Evolutionary conservation across 2,329 filamentous ascomycete species (phyloP).

Genomic region (Diaporthe ilicicola): DNA sequence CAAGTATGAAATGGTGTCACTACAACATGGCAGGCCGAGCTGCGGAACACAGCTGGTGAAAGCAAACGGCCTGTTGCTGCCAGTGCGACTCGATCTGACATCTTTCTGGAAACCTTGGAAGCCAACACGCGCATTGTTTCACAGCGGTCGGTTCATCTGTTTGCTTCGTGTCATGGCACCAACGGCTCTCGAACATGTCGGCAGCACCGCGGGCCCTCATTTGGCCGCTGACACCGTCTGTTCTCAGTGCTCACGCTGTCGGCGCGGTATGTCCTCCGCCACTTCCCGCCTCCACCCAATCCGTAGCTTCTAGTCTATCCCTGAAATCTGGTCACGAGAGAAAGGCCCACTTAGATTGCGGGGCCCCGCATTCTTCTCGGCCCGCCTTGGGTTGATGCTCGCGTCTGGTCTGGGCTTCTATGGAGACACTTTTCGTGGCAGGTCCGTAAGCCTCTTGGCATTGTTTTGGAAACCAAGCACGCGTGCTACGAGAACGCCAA

Average conservation of each 20-base stretch:
- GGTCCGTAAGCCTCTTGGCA: background rate
- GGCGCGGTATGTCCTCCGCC: background rate
- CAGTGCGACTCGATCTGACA: conserved; percentile 9
- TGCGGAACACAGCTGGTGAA: background rate
- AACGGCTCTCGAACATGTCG: background rate
- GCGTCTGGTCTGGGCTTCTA: background rate
- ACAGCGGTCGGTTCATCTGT: background rate
- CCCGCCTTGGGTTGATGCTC: background rate
- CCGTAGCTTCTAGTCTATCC: conserved; percentile 4
- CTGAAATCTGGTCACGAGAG: background rate
- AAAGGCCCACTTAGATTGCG: conserved; percentile 15
- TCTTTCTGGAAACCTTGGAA: conserved; percentile 13
- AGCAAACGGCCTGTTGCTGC: background rate
- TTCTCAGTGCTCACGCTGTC: background rate
- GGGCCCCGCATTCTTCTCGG: conserved; percentile 18
- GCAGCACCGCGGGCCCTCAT: conserved; percentile 9
- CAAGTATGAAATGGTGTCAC: background rate
- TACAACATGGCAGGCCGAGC: conserved; percentile 7
- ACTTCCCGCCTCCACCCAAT: conserved; percentile 2
- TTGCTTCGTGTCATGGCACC: background rate
- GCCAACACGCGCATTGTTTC: conserved; percentile 21
- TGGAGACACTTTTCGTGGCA: background rate
- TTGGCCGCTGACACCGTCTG: background rate
- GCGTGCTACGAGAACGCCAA: background rate
- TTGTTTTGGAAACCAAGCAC: background rate